Base-by-base conservation (phyloP, 345 rosid species). In the Pelargonium nanum region DNA sequence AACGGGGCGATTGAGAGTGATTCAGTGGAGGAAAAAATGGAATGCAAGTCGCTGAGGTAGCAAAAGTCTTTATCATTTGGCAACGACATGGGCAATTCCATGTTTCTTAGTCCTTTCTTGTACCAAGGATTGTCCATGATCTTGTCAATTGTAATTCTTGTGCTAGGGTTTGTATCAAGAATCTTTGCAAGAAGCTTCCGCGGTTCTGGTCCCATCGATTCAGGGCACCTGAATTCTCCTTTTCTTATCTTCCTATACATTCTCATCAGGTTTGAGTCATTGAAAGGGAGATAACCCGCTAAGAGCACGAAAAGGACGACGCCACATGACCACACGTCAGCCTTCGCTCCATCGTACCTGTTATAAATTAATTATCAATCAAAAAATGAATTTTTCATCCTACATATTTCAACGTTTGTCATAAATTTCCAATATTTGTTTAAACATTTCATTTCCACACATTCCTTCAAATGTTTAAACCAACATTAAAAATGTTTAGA, bases 281-380 rank as follows among this genome's bases (percentile, higher is more conserved):
- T 77, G 65, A 90, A 90, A 0, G 97, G 97, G 52, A 90, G 86
- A 68, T 71, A 85, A 30, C 93, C 96, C 0, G 93, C 93, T 60
- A 90, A 68, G 1, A 90, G 74, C 53, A 87, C 97, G 22, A 76
- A 90, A 15, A 90, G 67, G 61, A 90, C 70, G 30, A 85, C 93
- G 17, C 97, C 96, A 62, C 86, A 84, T 0, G 95, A 90, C 97
- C 97, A 90, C 28, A 87, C 85, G 66, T 90, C 97, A 0, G 93
- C 83, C 70, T 82, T 87, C 30, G 81, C 80, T 16, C 95, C 95
- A 60, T 85, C 91, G 5, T 90, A 90, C 45, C 45, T 34, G 32
- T 28, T 7, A 28, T 28, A 3, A 28, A 7, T 7, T 28, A 28
- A 28, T 28, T n/a, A 7, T 28, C 32, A 7, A 28, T 28, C 7